Percentiles rank a stretch among this genome's conserved stretches.
Evolutionary conservation across 2,329 filamentous ascomycete species (phyloP).

Genomic region (Periconia sp.): DNA sequence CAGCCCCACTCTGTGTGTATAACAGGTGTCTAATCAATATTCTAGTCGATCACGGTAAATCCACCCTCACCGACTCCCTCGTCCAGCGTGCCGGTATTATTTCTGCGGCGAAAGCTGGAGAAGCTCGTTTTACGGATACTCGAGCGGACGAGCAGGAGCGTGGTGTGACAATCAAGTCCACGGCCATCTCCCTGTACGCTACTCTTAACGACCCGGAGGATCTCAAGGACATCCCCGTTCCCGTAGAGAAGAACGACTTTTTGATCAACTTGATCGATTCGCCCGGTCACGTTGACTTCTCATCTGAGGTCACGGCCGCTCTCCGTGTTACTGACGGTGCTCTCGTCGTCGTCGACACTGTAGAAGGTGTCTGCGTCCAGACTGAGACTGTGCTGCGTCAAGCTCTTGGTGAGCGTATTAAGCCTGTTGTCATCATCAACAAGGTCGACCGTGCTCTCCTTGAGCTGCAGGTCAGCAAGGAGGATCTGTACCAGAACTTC

Average conservation of each 20-base stretch:
- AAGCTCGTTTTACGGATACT: conserved; percentile 95
- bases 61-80: conserved; percentile 98
- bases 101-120: conserved; percentile 95
- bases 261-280: conserved; percentile 99
- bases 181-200: conserved; percentile 97
- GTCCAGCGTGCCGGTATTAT: conserved; percentile 99
- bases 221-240: conserved; percentile 91
- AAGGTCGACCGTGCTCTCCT: conserved; percentile 99
- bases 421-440: conserved; percentile 99
- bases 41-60: conserved; percentile 97
- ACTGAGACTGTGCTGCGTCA: conserved; percentile 99
- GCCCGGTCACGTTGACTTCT: conserved; percentile 99
- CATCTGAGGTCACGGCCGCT: conserved; percentile 97
- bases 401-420: conserved; percentile 99
- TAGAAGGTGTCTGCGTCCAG: conserved; percentile 99
- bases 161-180: conserved; percentile 99
- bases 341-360: conserved; percentile 98
- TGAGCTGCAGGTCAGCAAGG: conserved; percentile 97
- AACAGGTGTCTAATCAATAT: conserved; percentile 30
- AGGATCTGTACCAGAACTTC: conserved; percentile 99
- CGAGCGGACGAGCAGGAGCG: conserved; percentile 98
- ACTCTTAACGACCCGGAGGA: conserved; percentile 81
- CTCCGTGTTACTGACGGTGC: conserved; percentile 99
- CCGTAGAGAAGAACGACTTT: conserved; percentile 93
- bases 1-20: conserved; percentile 19